Conservation (phyloP, 31 red algal genomes). For the Asparagopsis taxiformis region DNA sequence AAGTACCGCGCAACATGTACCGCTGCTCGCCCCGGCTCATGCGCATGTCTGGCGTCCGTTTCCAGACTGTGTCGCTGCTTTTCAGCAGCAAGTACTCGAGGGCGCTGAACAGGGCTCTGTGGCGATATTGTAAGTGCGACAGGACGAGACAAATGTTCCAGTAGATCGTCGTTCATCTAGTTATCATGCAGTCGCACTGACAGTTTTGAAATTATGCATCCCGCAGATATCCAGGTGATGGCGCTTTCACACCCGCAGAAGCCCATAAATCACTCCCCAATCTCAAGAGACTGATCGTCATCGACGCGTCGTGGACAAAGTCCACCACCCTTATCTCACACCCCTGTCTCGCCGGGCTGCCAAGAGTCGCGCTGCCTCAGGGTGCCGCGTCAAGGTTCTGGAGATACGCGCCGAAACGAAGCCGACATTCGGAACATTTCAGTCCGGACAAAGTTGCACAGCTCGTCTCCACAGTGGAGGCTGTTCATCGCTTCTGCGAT, state of each 20-base stretch:
- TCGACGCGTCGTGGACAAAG: slow-evolving; percentile 69
- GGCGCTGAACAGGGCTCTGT: slow-evolving; percentile 13
- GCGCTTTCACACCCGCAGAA: slow-evolving; percentile 38
- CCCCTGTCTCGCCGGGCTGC: slow-evolving; percentile 29
- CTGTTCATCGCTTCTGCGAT: slow-evolving; percentile 61
- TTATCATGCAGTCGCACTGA: too few relatives aligned
- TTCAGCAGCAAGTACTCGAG: slow-evolving; percentile 25
- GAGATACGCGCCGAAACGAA: slow-evolving; percentile 60
- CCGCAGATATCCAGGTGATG: slow-evolving; percentile 42
- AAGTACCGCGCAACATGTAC: slow-evolving; percentile 65
- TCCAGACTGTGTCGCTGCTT: slow-evolving; percentile 31
- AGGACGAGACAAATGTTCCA: not conserved
- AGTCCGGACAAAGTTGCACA: slow-evolving; percentile 62
- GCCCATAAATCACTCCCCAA: slow-evolving; percentile 24
- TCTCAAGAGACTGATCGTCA: slow-evolving; percentile 45
- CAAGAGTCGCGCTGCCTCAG: slow-evolving; percentile 46
- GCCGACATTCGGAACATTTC: slow-evolving; percentile 58
- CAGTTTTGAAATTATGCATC: too few relatives aligned
- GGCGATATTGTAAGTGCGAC: slow-evolving; percentile 37
- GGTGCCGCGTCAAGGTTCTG: slow-evolving; percentile 47
- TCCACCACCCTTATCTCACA: slow-evolving; percentile 33
- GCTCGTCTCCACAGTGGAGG: slow-evolving; percentile 64
- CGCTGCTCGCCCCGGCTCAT: slow-evolving; percentile 39
- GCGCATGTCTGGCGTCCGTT: slow-evolving; percentile 53
- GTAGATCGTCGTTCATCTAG: too few relatives aligned